A percentile compares a stretch with the other conserved stretches of the same genome.
phyloP scores from a whole-genome alignment of 371 early-diverging fungal species.

The Coemansia sp. region DNA sequence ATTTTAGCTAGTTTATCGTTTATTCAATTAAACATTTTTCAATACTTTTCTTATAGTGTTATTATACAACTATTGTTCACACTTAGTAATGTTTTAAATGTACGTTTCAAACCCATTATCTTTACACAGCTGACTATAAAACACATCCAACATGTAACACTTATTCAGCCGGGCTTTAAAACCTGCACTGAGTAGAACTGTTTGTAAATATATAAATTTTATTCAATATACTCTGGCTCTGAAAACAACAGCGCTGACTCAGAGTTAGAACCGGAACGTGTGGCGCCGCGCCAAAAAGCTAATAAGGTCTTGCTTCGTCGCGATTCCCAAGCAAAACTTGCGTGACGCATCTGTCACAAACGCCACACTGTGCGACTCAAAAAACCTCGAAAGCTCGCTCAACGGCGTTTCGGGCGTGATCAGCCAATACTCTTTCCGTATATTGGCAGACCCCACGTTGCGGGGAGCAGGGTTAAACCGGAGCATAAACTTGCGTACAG shows the following conservation, averaged over 20 bases:
- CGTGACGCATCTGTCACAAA: conserved; percentile 80
- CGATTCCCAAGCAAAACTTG: conserved; percentile 80
- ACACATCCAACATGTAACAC: too few species aligned
- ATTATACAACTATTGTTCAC: too few species aligned
- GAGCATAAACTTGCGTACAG: conserved; percentile 67
- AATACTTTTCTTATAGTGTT: too few species aligned
- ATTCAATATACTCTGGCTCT: neutral
- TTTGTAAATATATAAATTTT: neutral
- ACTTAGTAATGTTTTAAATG: too few species aligned
- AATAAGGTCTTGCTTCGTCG: conserved; percentile 78
- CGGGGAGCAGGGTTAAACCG: conserved; percentile 41
- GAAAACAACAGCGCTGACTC: neutral
- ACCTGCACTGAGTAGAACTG: too few species aligned
- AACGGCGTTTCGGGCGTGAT: conserved; percentile 82
- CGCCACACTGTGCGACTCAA: conserved; percentile 75
- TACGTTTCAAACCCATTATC: too few species aligned
- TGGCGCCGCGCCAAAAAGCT: conserved; percentile 57
- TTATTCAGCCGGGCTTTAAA: too few species aligned
- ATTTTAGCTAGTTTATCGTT: too few species aligned
- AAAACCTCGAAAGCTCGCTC: conserved; percentile 71
- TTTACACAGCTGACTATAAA: too few species aligned
- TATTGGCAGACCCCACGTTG: neutral
- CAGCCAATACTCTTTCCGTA: conserved; percentile 57
- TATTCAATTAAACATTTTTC: too few species aligned
- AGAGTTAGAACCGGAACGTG: conserved; percentile 3